Base-by-base conservation (phyloP, 2,329 filamentous ascomycete species). In the Cercospora sojina region DNA sequence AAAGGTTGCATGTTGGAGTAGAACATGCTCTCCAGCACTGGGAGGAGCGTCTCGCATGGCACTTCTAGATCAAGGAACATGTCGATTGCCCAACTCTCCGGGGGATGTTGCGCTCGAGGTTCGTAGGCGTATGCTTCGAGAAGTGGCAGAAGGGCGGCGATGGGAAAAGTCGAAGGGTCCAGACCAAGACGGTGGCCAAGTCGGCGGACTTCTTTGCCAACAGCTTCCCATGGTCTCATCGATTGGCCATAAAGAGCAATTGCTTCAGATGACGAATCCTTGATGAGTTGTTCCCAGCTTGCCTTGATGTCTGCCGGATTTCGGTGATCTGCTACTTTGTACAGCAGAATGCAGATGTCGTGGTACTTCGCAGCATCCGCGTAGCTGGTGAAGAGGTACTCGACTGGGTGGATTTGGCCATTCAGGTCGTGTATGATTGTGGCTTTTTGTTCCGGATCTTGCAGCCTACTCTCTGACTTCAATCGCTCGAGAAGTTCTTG, bases 341-440 rank as follows among this genome's bases (percentile, higher is more conserved):
- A 98, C 74, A 99, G 97, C 67, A 94, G 85, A 8, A 99, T 86
- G 76, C 92, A 97, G 59, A 99, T 86, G 77, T 98, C 95, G 80
- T 93, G 94, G 83, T 99, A 99, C 59, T 88, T 90, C 2, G 92
- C 95, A 74, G 92, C 90, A 75, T 97, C 93, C 64, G 93, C 92
- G 74, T 93, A 99, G 69, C 88, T 83, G 77, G 98, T 96, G 81
- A 92, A 99, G n/a, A 99, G 87, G 88, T 96, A 87, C 69, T 89
- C 91, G 38, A 98, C 83, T 65, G 87, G 84, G 72, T 91, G 85
- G 58, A 98, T 90, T 57, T 87, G 86, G n/a, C 91, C 91, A 77
- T 96, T 89, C 13, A 75, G 69, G 4, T 66, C 55, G 32, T 86
- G 84, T 53, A 83, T 78, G 66, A 91, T 80, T 25, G 96, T 87